Percentiles rank a stretch among this genome's conserved stretches.
Conservation (phyloP, 345 rosid species). For the Aquilaria malaccensis region DNA sequence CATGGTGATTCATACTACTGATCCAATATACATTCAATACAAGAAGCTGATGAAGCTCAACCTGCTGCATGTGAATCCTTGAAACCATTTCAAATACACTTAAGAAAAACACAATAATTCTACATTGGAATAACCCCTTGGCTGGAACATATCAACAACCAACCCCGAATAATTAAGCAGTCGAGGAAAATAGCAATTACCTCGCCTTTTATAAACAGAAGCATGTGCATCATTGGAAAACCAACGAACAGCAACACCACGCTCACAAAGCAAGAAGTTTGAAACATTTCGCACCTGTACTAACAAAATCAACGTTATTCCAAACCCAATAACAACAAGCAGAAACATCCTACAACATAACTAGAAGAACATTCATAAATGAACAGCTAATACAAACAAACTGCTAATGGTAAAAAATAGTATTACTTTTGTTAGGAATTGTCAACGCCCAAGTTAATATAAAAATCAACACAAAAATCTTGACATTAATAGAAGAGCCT, state of each 20-base stretch:
- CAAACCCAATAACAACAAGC: background rate
- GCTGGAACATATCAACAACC: too few relatives aligned
- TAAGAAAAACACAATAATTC: too few relatives aligned
- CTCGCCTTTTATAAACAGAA: conserved; percentile 36
- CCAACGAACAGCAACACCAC: conserved; percentile 42
- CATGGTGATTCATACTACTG: too few relatives aligned
- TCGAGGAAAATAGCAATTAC: conserved; percentile 18
- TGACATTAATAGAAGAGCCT: background rate
- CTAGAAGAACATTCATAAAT: background rate
- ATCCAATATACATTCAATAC: too few relatives aligned
- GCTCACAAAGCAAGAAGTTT: conserved; percentile 39
- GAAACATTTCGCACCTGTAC: conserved; percentile 59
- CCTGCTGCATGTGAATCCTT: too few relatives aligned
- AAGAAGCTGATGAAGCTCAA: too few relatives aligned
- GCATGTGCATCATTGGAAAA: conserved; percentile 40
- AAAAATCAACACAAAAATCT: background rate
- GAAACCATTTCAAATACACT: too few relatives aligned
- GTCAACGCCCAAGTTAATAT: background rate
- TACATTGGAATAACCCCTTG: too few relatives aligned
- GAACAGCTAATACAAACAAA: background rate
- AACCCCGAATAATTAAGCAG: too few relatives aligned
- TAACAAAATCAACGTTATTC: background rate
- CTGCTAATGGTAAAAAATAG: too few relatives aligned
- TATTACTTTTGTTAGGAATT: too few relatives aligned
- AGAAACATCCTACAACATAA: background rate